These are phyloP conservation scores for Irpex sp. DNA, from an alignment of 1,284 basidiomycete species.

Conservation along the genomic window DNA sequence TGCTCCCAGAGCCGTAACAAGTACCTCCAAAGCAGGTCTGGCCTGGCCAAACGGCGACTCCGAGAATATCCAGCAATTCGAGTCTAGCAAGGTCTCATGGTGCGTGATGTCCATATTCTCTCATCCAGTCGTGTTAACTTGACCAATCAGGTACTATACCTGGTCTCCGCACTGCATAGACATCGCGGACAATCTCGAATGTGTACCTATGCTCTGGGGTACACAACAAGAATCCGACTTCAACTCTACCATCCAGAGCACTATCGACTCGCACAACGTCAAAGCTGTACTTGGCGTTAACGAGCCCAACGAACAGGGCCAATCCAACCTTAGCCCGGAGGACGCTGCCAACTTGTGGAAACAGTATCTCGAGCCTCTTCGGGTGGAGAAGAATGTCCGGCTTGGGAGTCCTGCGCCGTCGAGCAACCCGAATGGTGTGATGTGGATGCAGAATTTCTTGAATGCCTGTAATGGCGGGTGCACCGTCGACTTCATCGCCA, in stretches of 20 bases:
- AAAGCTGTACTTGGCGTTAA: slow-evolving; percentile 32
- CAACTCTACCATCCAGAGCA: slow-evolving; percentile 26
- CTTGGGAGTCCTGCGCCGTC: slow-evolving; percentile 41
- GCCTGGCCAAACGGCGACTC: slow-evolving; percentile 31
- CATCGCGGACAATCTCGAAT: slow-evolving; percentile 27
- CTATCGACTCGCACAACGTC: slow-evolving; percentile 22
- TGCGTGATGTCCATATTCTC: slow-evolving; percentile 8
- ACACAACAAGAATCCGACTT: slow-evolving; percentile 25
- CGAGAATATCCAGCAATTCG: slow-evolving; percentile 26
- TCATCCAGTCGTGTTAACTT: background rate
- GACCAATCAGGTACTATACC: slow-evolving; percentile 31
- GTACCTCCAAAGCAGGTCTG: slow-evolving; percentile 27
- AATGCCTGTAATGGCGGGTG: slow-evolving; percentile 36
- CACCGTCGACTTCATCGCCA: slow-evolving; percentile 39
- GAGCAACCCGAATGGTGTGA: slow-evolving; percentile 33
- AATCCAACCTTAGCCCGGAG: slow-evolving; percentile 31
- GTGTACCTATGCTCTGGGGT: slow-evolving; percentile 38
- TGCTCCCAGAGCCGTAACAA: slow-evolving; percentile 16
- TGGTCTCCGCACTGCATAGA: slow-evolving; percentile 24
- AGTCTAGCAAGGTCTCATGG: slow-evolving; percentile 29
- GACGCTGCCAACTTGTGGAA: slow-evolving; percentile 32
- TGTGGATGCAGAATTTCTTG: slow-evolving; percentile 39
- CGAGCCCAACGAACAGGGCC: slow-evolving; percentile 30
- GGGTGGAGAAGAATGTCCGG: slow-evolving; percentile 26
- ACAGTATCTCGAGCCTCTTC: slow-evolving; percentile 31